These are phyloP conservation scores for Phenoliferia sp. DNA, from an alignment of 1,284 basidiomycete genomes.

Conservation along the genomic window DNA sequence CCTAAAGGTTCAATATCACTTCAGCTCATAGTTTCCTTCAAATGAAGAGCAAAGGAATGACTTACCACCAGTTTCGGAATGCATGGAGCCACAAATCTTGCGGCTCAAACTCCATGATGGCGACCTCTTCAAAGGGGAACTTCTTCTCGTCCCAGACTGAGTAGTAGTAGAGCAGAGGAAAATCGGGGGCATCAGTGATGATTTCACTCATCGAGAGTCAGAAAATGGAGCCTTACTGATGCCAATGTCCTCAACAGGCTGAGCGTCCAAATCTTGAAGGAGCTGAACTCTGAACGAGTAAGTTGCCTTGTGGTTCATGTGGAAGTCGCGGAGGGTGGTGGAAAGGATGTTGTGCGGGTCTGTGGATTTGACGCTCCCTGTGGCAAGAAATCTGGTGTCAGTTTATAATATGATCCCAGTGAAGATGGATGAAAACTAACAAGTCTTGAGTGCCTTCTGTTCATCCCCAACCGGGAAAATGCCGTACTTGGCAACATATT, in stretches of 20 bases:
- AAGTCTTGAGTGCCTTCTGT: not conserved
- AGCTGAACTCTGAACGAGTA: not conserved
- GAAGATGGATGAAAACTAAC: not conserved
- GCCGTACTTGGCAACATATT: not conserved
- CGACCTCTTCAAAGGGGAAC: not conserved
- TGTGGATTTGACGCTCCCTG: not conserved
- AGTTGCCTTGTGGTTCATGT: not conserved
- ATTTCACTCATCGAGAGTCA: not conserved
- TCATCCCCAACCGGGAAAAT: not conserved
- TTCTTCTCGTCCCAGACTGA: not conserved
- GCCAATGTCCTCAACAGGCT: not conserved
- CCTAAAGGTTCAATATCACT: not conserved
- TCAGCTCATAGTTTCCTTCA: not conserved
- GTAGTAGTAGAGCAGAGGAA: not conserved
- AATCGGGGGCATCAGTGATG: not conserved
- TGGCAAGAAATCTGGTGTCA: not conserved
- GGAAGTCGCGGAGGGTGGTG: not conserved
- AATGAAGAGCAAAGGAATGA: not conserved
- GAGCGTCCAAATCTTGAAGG: not conserved
- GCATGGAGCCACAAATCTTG: not conserved
- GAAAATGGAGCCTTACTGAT: not conserved
- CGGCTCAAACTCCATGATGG: not conserved
- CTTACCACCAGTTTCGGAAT: not conserved
- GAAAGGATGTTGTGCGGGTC: not conserved
- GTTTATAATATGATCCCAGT: not conserved